A percentile compares a stretch with the other conserved stretches of the same genome.
Evolutionary conservation across 352 stramenopile genomes (phyloP).

Genomic region (Chrysophaeum taylorii): DNA sequence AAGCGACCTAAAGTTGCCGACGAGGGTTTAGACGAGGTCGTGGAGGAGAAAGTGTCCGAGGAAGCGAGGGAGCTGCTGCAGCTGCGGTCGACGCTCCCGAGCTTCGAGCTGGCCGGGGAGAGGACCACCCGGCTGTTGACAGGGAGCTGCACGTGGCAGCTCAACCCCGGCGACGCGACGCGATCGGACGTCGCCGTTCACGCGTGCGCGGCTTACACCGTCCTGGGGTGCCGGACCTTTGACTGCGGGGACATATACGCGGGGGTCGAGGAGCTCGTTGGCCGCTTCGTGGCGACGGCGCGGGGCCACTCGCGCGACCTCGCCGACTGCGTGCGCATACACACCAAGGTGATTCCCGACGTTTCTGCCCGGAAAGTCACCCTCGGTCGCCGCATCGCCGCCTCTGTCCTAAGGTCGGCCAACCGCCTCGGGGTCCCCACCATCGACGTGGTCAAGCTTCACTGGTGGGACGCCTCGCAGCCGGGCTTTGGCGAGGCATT

Average conservation of each 20-base stretch:
- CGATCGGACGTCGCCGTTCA: background rate
- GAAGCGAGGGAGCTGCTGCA: background rate
- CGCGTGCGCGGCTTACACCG: conserved; percentile 7
- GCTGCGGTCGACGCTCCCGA: background rate
- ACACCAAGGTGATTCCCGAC: conserved; percentile 11
- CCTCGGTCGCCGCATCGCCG: background rate
- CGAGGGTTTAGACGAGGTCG: background rate
- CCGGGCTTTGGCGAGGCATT: background rate
- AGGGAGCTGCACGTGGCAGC: conserved; percentile 5
- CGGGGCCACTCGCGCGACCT: background rate
- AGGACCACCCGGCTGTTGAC: background rate
- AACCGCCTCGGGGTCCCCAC: background rate
- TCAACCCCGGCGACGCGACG: background rate
- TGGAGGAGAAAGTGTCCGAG: background rate
- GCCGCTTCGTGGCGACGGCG: conserved; percentile 5
- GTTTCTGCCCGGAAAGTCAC: background rate
- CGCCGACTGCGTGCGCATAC: background rate
- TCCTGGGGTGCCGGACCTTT: conserved; percentile 3
- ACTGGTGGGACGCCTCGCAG: background rate
- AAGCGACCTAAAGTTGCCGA: background rate
- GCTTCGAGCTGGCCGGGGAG: background rate
- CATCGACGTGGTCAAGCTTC: conserved; percentile 5
- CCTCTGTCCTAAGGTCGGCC: background rate
- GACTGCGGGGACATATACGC: conserved; percentile 17
- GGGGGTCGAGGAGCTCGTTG: conserved; percentile 11